Base-by-base conservation (phyloP, 805 yeast species). In the Jamesozyma piceae region DNA sequence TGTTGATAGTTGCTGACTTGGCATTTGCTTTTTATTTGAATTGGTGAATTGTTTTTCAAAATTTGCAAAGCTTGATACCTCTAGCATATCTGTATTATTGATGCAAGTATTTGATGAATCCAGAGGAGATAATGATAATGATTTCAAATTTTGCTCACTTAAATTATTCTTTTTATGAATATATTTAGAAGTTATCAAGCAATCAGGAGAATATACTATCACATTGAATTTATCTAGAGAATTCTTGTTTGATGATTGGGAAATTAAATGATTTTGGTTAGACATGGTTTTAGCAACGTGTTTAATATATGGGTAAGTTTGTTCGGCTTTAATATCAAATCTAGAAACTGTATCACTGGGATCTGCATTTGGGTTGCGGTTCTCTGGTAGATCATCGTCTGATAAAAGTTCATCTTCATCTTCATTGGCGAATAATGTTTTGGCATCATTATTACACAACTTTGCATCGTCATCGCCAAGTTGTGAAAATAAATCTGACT, bases 401-500 rank as follows among this genome's bases (percentile, higher is more conserved):
- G 10, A 17, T n/a, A 40, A 47, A 10, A 48, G n/a, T 22, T 51
- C 53, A 42, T 55, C 57, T 24, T 53, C 53, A 38, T 50, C 53
- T 35, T 57, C 62, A 31, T 55, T 53, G 33, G 53, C 54, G 41
- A 57, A 57, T 14, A 54, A 48, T 41, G 50, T 49, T 42, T 51
- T 46, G 17, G 61, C 57, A 35, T 57, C 58, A 30, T 46, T 52
- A 34, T 43, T 42, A 29, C 49, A 51, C 21, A 50, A 47, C 8
- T 52, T 47, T 3, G 53, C 48, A 37, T 47, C 39, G 40, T 35
- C 45, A 5, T 34, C 27, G 9, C 20, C n/a, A 9, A 34, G 21
- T 13, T 21, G 20, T 9, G 19, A 5, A 9, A 13, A 22, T 4
- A 8, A 14, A n/a, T 24, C 20, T n/a, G 49, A 46, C 30, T 44